phyloP scores from a whole-genome alignment of 2,329 filamentous ascomycete genomes.

The Sporothrix dimorphospora region DNA sequence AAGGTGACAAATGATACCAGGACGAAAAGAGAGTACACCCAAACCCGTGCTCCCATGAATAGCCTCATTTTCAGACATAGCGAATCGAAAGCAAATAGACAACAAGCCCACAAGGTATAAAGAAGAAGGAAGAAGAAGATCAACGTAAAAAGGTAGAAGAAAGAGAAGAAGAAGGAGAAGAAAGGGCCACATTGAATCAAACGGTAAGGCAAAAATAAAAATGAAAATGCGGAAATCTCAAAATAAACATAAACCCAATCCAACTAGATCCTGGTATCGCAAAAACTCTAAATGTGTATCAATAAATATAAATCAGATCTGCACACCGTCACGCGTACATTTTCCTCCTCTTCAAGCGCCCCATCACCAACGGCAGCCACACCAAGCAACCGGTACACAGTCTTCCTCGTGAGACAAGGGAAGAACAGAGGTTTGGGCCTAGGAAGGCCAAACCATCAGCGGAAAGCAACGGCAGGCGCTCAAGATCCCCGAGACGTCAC shows the following conservation, averaged over 20 bases:
- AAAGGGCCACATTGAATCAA: background rate
- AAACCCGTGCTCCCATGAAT: background rate
- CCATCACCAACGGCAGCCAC: background rate
- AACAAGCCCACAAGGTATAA: background rate
- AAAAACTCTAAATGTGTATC: slow-evolving; percentile 31
- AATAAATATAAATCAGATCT: slow-evolving; percentile 20
- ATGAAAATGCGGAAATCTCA: background rate
- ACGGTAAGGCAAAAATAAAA: background rate
- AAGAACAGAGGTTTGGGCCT: slow-evolving; percentile 6
- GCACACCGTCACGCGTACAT: background rate
- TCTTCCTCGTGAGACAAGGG: background rate
- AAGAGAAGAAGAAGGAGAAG: background rate
- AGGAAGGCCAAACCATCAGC: slow-evolving; percentile 4
- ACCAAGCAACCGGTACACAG: background rate
- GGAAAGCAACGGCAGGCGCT: background rate
- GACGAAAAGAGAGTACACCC: background rate
- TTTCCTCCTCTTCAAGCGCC: background rate
- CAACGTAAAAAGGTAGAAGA: background rate
- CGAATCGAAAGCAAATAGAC: background rate
- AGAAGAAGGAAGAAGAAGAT: background rate
- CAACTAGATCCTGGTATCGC: slow-evolving; percentile 22
- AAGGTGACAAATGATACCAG: background rate
- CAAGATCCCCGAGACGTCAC: background rate
- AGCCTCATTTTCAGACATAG: background rate
- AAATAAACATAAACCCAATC: background rate